phyloP scores from a whole-genome alignment of 352 stramenopile species.

The Phytopythium chamaehyphon region DNA sequence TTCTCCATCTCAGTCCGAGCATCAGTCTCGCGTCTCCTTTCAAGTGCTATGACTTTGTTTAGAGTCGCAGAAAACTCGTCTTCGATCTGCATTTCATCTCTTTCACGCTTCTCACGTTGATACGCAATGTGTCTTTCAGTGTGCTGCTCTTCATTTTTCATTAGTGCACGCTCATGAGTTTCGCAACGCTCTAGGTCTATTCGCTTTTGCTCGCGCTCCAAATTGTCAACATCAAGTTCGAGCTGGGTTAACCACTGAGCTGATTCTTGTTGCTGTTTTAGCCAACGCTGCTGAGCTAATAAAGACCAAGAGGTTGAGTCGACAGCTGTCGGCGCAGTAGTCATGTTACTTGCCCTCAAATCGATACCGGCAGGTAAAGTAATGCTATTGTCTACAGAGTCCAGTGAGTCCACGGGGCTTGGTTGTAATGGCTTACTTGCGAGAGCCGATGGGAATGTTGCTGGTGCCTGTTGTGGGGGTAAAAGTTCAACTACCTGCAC shows the following conservation, averaged over 20 bases:
- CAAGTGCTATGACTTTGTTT: not conserved
- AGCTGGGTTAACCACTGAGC: conserved; percentile 10
- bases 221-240: not conserved
- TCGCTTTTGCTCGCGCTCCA: not conserved
- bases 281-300: conserved; percentile 1
- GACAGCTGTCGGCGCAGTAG: not conserved
- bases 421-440: no score
- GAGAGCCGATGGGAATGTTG: no score
- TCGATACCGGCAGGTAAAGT: not conserved
- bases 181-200: conserved; percentile 7
- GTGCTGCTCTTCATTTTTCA: conserved; percentile 13
- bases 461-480: no score
- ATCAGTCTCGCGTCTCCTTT: not conserved
- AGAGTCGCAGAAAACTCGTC: conserved; percentile 16
- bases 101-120: conserved; percentile 11
- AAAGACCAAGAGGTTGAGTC: not conserved
- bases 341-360: not conserved
- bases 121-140: conserved; percentile 7
- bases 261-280: conserved; percentile 12
- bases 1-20: conserved; percentile 11
- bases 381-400: no score
- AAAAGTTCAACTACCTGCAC: no score
- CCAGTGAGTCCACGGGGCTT: no score
- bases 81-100: conserved; percentile 5
- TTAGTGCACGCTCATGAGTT: conserved; percentile 9